Conservation (phyloP, 2,329 filamentous ascomycete species). For the Tolypocladium nubicola region DNA sequence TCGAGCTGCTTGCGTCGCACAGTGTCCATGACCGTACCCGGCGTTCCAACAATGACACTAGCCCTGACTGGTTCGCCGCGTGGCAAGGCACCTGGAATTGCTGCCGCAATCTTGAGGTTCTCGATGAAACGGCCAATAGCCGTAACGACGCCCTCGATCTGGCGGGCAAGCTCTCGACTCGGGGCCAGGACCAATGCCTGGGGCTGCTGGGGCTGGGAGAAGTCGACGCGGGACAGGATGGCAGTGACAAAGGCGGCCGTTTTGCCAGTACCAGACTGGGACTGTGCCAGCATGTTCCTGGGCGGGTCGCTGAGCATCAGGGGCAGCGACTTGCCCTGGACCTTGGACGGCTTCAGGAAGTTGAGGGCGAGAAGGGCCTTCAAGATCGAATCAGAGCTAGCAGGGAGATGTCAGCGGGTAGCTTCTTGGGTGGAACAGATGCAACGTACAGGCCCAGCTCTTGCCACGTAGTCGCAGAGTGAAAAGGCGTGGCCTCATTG, state of each 20-base stretch:
- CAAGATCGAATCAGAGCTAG: constrained; percentile 46
- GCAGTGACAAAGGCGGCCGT: constrained; percentile 94
- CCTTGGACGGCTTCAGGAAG: constrained; percentile 94
- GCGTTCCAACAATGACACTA: constrained; percentile 83
- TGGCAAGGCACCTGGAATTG: constrained; percentile 67
- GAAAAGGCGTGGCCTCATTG: constrained; percentile 78
- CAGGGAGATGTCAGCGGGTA: constrained; percentile 1
- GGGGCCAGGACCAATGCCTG: constrained; percentile 87
- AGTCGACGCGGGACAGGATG: constrained; percentile 77
- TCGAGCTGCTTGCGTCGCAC: constrained; percentile 70
- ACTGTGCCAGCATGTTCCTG: constrained; percentile 91
- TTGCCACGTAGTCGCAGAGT: constrained; percentile 73
- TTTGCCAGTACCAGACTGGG: constrained; percentile 98
- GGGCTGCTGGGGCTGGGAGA: constrained; percentile 54
- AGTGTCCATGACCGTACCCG: constrained; percentile 83
- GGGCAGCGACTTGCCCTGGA: constrained; percentile 89
- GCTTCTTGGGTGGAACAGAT: no score
- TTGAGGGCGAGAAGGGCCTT: constrained; percentile 71
- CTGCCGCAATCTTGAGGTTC: constrained; percentile 65
- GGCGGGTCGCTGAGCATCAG: constrained; percentile 81
- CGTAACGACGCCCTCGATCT: constrained; percentile 79
- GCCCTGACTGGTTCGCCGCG: constrained; percentile 60
- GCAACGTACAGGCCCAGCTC: constrained; percentile 64
- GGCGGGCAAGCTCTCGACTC: constrained; percentile 85
- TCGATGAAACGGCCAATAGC: constrained; percentile 78